These are phyloP conservation scores for Malus hybrid DNA, from an alignment of 331 rosid genomes.

Conservation along the genomic window DNA sequence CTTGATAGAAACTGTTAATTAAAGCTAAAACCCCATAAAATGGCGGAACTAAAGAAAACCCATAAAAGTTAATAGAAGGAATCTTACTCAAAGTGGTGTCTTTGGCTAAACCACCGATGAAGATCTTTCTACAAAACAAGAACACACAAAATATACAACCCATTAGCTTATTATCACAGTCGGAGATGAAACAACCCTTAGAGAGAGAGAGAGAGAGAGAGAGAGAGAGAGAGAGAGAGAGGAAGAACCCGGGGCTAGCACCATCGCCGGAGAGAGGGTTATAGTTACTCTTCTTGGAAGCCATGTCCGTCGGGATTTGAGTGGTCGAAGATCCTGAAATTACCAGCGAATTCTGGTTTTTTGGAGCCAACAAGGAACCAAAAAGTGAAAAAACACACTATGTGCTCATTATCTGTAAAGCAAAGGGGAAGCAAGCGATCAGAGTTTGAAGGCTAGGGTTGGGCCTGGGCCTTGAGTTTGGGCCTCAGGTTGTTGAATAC, in stretches of 20 bases:
- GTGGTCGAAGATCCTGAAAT: neutral
- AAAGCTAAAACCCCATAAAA: neutral
- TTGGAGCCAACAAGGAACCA: neutral
- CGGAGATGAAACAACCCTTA: neutral
- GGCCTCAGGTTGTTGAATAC: neutral
- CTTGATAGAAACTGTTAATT: neutral
- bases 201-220: neutral
- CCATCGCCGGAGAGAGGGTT: conserved; percentile 54
- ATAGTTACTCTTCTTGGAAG: conserved; percentile 29
- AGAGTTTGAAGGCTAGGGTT: neutral
- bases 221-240: neutral
- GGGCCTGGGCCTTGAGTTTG: neutral
- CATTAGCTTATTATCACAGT: neutral
- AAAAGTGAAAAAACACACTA: neutral
- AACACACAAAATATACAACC: neutral
- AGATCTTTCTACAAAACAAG: conserved; percentile 39
- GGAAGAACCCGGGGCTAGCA: conserved; percentile 54
- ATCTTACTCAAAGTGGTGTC: conserved; percentile 44
- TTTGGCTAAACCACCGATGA: conserved; percentile 64
- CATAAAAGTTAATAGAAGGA: too few species aligned
- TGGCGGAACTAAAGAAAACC: neutral
- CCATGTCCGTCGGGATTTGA: conserved; percentile 19
- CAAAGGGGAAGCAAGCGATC: neutral
- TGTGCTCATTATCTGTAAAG: neutral
- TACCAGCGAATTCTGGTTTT: neutral